Percentiles rank a stretch among this genome's conserved stretches.
These are phyloP conservation scores for Citrus cavaleriei DNA, from an alignment of 345 rosid species.

Conservation along the genomic window DNA sequence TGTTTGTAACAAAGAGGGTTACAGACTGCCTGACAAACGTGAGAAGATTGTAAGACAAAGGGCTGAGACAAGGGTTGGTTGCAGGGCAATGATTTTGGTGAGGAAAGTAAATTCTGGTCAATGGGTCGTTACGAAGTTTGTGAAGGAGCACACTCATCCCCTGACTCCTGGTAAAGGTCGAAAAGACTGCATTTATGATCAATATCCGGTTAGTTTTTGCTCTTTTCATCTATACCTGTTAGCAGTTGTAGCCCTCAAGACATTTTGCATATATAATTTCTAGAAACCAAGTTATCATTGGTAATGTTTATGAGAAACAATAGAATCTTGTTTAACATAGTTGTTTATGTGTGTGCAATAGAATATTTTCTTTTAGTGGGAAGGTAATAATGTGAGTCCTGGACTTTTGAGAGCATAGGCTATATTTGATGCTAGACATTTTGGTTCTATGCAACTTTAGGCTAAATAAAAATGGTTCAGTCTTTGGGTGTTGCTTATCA, in stretches of 20 bases:
- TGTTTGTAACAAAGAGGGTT: constrained; percentile 96
- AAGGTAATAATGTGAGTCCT: background rate
- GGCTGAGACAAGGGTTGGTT: constrained; percentile 96
- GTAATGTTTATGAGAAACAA: background rate
- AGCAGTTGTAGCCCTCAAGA: background rate
- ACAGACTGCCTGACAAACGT: constrained; percentile 85
- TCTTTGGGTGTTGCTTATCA: background rate
- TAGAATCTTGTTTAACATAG: background rate
- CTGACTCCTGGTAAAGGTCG: constrained; percentile 86
- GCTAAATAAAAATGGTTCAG: background rate
- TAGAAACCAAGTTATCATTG: background rate
- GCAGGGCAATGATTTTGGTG: constrained; percentile 97
- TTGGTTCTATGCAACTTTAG: background rate
- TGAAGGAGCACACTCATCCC: constrained; percentile 86
- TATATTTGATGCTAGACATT: background rate
- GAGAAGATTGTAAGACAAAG: constrained; percentile 95
- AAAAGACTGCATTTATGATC: constrained; percentile 90
- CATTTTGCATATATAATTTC: background rate
- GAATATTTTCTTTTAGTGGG: background rate
- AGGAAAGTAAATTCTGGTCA: constrained; percentile 88
- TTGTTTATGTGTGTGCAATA: background rate
- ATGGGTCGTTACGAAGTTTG: constrained; percentile 91
- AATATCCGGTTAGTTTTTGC: constrained; percentile 81
- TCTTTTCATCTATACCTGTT: background rate
- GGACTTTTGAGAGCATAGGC: background rate